Base-by-base conservation (phyloP, 768 basidiomycete species). In the Podaxis sp. region DNA sequence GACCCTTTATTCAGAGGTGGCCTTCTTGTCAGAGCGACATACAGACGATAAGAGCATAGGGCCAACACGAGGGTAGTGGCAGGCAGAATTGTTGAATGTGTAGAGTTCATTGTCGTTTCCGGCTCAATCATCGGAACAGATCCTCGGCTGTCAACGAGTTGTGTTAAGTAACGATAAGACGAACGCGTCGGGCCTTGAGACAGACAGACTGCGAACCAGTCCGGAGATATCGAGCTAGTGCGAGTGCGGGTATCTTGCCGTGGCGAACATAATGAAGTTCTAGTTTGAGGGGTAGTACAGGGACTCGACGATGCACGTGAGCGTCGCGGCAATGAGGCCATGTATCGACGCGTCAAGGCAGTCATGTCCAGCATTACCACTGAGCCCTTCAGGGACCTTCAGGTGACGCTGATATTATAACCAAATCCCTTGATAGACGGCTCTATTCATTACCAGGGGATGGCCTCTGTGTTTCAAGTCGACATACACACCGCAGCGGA, bases 401-500 rank as follows among this genome's bases (percentile, higher is more conserved):
- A 33, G 33, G 8, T 9, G 33, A 3, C 33, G 2, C 44, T n/a
- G 7, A 19, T 17, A 42, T 46, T 19, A 19, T 19, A 46, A 46
- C 44, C 7, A 7, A 46, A 8, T 46, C 7, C 19, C 5, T 19
- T 22, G 49, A 9, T 24, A 24, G 12, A 15, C 7, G 5, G 28
- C 5, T 22, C 22, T 19, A 24, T 51, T 24, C 8, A 8, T 63
- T 66, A 52, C 51, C 61, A 38, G 56, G 53, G 15, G 63, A 65
- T 60, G 65, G 54, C 22, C 9, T 44, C 57, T 63, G 42, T 44
- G 55, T 53, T 70, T 51, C 64, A 26, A 9, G 77, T 87, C 54
- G 84, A 89, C 68, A 65, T 67, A n/a, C 78, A 81, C 44, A 78
- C 84, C 56, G 76, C 86, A n/a, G 73, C 75, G 19, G 86, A 85